Conservation (phyloP, 371 early-diverging fungal species). For the Mortierella sp. region DNA sequence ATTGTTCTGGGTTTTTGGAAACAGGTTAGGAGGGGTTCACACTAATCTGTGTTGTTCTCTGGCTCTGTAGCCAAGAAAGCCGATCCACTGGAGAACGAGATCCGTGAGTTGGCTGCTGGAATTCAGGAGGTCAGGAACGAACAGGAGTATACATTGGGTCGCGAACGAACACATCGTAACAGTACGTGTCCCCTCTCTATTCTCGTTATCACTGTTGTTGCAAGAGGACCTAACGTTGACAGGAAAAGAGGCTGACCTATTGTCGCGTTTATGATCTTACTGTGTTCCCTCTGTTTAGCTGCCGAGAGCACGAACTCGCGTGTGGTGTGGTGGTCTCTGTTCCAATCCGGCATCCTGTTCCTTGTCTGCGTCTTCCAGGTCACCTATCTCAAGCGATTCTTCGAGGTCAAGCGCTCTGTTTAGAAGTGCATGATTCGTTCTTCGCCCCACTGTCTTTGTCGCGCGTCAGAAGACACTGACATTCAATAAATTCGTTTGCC, state of each 20-base stretch:
- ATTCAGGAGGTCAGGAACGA: slow-evolving; percentile 75
- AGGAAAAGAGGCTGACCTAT: too few relatives aligned
- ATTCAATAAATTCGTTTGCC: background rate
- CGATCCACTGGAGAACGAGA: slow-evolving; percentile 75
- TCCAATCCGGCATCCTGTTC: slow-evolving; percentile 69
- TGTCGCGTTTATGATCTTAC: too few relatives aligned
- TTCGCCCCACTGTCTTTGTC: too few relatives aligned
- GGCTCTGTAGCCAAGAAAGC: slow-evolving; percentile 47
- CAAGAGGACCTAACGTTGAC: background rate
- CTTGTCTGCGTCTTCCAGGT: slow-evolving; percentile 78
- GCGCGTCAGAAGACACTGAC: too few relatives aligned
- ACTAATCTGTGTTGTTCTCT: background rate
- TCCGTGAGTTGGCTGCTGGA: slow-evolving; percentile 72
- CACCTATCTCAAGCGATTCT: slow-evolving; percentile 78
- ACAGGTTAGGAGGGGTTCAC: too few relatives aligned
- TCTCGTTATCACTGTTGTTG: background rate
- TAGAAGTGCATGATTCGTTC: too few relatives aligned
- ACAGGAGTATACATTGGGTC: slow-evolving; percentile 76
- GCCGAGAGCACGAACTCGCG: slow-evolving; percentile 82
- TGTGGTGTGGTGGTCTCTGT: slow-evolving; percentile 84
- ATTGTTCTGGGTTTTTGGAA: too few relatives aligned
- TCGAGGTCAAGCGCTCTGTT: slow-evolving; percentile 80
- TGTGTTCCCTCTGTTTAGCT: slow-evolving; percentile 68
- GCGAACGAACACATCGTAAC: slow-evolving; percentile 76
- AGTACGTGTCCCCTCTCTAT: slow-evolving; percentile 66